Evolutionary conservation across 192 early-diverging fungal species (phyloP).

Genomic region (Pilaira anomala): DNA sequence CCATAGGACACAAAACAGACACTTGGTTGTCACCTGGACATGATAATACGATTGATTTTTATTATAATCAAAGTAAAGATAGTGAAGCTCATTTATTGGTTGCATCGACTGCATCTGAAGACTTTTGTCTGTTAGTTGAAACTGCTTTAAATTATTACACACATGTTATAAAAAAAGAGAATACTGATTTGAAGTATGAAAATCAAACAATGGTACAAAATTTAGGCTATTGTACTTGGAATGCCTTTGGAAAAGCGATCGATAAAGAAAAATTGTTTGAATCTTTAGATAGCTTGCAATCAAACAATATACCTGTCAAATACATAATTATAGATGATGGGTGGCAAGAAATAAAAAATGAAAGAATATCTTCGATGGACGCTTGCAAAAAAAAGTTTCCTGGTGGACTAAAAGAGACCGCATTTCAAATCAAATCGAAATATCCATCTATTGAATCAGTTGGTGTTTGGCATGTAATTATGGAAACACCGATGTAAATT

Average conservation of each 20-base stretch:
- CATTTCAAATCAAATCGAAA: constrained; percentile 10
- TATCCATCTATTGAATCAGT: constrained; percentile 38
- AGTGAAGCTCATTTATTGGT: constrained; percentile 1
- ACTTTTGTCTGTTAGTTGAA: neutral
- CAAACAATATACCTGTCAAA: constrained; percentile 15
- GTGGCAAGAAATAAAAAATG: constrained; percentile 38
- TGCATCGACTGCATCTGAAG: neutral
- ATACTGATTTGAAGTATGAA: neutral
- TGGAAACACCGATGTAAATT: neutral
- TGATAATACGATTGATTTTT: neutral
- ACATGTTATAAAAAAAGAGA: neutral
- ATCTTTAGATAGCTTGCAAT: constrained; percentile 13
- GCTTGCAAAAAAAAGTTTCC: constrained; percentile 41
- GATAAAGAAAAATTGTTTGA: constrained; percentile 10
- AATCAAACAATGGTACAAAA: neutral
- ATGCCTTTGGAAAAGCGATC: constrained; percentile 8
- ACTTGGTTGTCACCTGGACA: neutral
- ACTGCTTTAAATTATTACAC: neutral
- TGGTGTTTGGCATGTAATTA: constrained; percentile 50
- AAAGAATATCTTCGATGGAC: constrained; percentile 34
- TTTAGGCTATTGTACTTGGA: constrained; percentile 28
- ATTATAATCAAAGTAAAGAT: neutral
- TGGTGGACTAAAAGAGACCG: constrained; percentile 36
- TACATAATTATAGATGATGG: constrained; percentile 53
- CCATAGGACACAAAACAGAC: neutral